phyloP scores from a whole-genome alignment of 2,329 filamentous ascomycete species.

The Exophiala lecanii-corni region DNA sequence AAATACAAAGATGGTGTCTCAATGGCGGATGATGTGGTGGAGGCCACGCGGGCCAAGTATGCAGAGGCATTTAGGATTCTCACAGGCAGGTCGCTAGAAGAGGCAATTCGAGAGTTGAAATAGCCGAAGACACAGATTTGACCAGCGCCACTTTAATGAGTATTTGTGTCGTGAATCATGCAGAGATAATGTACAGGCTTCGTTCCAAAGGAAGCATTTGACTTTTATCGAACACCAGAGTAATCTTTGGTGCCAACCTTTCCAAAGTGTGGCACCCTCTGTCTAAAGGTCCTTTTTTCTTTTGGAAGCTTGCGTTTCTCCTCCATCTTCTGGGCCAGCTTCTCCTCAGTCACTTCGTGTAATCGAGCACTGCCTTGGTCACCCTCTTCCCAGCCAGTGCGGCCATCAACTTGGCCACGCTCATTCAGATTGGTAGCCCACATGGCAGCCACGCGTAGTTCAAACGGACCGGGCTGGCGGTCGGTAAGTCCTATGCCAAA shows the following conservation, averaged over 20 bases:
- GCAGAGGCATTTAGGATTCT: slow-evolving; percentile 68
- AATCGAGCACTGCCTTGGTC: slow-evolving; percentile 27
- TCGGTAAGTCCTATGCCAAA: slow-evolving; percentile 88
- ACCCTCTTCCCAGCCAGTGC: slow-evolving; percentile 26
- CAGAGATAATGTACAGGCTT: no score
- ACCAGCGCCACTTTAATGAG: no score
- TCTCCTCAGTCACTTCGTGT: slow-evolving; percentile 25
- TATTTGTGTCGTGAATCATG: no score
- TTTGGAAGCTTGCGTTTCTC: slow-evolving; percentile 24
- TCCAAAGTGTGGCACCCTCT: slow-evolving; percentile 22
- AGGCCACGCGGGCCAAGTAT: slow-evolving; percentile 68
- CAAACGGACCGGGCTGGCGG: slow-evolving; percentile 79
- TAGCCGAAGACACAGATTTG: no score
- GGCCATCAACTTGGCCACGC: slow-evolving; percentile 30
- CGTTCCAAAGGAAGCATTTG: no score
- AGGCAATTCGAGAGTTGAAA: slow-evolving; percentile 14
- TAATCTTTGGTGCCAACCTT: slow-evolving; percentile 20
- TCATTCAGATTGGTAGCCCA: slow-evolving; percentile 80
- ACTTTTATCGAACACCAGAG: slow-evolving; percentile 13
- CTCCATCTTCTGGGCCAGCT: slow-evolving; percentile 23
- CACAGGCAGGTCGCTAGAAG: slow-evolving; percentile 49
- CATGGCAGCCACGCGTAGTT: slow-evolving; percentile 76
- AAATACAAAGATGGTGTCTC: slow-evolving; percentile 69
- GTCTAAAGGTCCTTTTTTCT: slow-evolving; percentile 17
- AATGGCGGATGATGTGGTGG: slow-evolving; percentile 67